Evolutionary conservation across 2,329 filamentous ascomycete species (phyloP).

Genomic region (Alternaria conjuncta): DNA sequence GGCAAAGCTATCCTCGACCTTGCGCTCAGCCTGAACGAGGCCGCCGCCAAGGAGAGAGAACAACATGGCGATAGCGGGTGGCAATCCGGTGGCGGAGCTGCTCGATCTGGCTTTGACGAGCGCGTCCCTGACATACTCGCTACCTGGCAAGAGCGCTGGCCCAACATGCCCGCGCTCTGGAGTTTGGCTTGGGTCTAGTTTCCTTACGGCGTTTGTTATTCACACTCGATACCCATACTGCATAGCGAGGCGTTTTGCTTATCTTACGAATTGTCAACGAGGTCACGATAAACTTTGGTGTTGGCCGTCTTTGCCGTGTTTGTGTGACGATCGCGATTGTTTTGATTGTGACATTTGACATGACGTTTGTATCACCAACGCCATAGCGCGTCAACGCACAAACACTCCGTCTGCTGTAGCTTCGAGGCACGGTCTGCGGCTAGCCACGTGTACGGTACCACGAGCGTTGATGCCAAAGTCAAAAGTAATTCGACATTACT

Average conservation of each 20-base stretch:
- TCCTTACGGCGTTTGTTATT: conserved; percentile 8
- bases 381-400: neutral
- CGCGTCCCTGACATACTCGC: conserved; percentile 89
- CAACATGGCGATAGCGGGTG: conserved; percentile 69
- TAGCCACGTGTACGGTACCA: conserved; percentile 15
- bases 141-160: conserved; percentile 94
- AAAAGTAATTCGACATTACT: neutral
- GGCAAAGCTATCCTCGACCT: conserved; percentile 92
- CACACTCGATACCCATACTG: conserved; percentile 28
- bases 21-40: conserved; percentile 81
- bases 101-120: conserved; percentile 84
- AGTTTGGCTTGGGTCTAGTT: conserved; percentile 88
- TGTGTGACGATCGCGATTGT: neutral
- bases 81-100: conserved; percentile 64
- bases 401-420: conserved; percentile 2
- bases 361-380: neutral
- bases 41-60: conserved; percentile 77
- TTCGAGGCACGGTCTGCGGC: conserved; percentile 8
- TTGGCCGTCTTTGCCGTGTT: neutral
- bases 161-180: conserved; percentile 88
- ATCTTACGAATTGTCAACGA: neutral
- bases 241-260: conserved; percentile 31
- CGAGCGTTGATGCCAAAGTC: neutral
- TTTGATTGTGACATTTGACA: neutral
- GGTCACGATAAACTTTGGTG: neutral